Evolutionary conservation across 306 rosid genomes (phyloP).

Genomic region (Arachis stenosperma): DNA sequence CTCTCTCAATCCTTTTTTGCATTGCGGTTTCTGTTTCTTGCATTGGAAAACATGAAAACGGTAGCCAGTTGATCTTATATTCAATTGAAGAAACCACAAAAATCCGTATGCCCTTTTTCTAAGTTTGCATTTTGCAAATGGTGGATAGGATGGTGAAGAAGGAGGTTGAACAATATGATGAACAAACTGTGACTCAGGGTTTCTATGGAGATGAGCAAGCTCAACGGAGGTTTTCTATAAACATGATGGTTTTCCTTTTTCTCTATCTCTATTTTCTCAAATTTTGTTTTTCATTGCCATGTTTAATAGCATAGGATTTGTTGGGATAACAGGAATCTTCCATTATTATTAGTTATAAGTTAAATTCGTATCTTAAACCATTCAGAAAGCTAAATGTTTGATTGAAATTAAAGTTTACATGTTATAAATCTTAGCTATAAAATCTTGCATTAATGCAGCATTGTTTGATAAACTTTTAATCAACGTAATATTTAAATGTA

Average conservation of each 20-base stretch:
- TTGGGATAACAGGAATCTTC: too few species aligned
- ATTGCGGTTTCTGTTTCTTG: slow-evolving; percentile 1
- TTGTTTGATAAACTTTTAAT: too few species aligned
- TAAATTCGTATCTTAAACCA: too few species aligned
- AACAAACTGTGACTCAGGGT: slow-evolving; percentile 35
- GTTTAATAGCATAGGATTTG: background rate
- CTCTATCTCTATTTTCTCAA: background rate
- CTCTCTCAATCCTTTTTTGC: background rate
- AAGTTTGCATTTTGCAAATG: slow-evolving; percentile 9
- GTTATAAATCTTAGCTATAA: too few species aligned
- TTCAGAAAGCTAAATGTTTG: too few species aligned
- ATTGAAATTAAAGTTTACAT: too few species aligned
- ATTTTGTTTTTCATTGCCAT: slow-evolving; percentile 1
- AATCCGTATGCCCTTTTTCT: too few species aligned
- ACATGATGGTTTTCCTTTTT: slow-evolving; percentile 43
- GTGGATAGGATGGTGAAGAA: slow-evolving; percentile 30
- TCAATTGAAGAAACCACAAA: background rate
- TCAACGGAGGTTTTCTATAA: slow-evolving; percentile 38
- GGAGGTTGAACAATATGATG: slow-evolving; percentile 22
- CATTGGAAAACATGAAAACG: slow-evolving; percentile 18
- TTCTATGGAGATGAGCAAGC: slow-evolving; percentile 39
- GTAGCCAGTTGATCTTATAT: slow-evolving; percentile 2
- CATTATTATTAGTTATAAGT: too few species aligned
- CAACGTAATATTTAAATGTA: too few species aligned
- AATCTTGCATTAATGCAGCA: too few species aligned